Conservation (phyloP, 1,284 basidiomycete species). For the Ustilago tritici region DNA sequence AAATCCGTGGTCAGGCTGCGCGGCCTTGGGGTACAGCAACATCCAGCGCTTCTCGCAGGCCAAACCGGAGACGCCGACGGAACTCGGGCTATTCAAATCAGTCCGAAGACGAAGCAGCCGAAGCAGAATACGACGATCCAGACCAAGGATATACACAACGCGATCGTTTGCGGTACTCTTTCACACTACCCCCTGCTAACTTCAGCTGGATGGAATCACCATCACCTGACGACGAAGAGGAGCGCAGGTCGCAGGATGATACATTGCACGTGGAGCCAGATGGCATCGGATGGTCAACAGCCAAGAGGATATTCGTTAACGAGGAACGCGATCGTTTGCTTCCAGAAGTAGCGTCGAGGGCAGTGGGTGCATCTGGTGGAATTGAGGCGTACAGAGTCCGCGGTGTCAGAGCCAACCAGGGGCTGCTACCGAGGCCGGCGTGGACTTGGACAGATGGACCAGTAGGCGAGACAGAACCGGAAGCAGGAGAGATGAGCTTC, state of each 20-base stretch:
- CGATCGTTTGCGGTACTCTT: constrained; percentile 38
- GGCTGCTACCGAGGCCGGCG: constrained; percentile 20
- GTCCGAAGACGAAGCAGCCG: constrained; percentile 29
- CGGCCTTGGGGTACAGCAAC: constrained; percentile 32
- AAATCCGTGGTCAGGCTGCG: constrained; percentile 39
- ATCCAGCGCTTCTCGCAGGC: not conserved
- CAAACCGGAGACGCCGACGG: not conserved
- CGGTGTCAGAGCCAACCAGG: constrained; percentile 24
- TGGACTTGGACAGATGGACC: constrained; percentile 31
- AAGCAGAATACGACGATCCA: constrained; percentile 35
- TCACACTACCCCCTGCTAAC: constrained; percentile 31
- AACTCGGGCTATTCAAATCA: constrained; percentile 21
- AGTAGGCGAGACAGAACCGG: not conserved
- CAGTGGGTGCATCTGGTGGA: not conserved
- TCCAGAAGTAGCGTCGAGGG: constrained; percentile 26
- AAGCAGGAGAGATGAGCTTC: constrained; percentile 4
- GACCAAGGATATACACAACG: constrained; percentile 25
- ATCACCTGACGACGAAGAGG: constrained; percentile 6
- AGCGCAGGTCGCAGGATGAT: not conserved
- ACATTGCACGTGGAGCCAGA: constrained; percentile 35
- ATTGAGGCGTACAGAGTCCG: constrained; percentile 31
- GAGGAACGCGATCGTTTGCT: constrained; percentile 36
- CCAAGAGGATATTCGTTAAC: constrained; percentile 30
- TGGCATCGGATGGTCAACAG: constrained; percentile 42
- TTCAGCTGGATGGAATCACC: constrained; percentile 30